Base-by-base conservation (phyloP, 1,139 yeast genomes). In the Diutina pseudorugosa region DNA sequence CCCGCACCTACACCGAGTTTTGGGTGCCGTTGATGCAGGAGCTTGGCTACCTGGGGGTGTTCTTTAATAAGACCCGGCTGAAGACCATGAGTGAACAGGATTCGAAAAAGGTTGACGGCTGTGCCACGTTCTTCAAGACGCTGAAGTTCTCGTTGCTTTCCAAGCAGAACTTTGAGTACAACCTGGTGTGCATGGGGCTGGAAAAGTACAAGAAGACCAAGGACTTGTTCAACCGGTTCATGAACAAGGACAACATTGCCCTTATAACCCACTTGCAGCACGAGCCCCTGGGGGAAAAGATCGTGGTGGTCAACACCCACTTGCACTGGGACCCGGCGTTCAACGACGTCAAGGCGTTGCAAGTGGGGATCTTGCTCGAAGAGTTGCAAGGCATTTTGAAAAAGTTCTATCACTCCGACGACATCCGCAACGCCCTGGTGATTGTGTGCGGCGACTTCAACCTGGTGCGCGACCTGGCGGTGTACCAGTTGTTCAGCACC, bases 251-350 rank as follows among this genome's bases (percentile, higher is more conserved):
- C 68, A 90, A 94, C 62, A 82, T 93, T 60, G 98, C 97, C 9
- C 73, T 88, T 55, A 79, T 89, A 52, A 73, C 86, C n/a, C 80
- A 83, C 55, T 77, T 94, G 59, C 91, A 87, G 62, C 94, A 87
- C 63, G 68, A 73, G 45, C 77, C 76, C 52, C 78, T 91, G 11
- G 91, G 91, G 11, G 88, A 85, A 64, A 77, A 79, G 57, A 70
- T 93, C 51, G 75, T 88, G 58, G 75, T 89, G 49, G 90, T 86
- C 3, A 93, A 91, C 61, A 91, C 98, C 0, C 99, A 94, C 75
- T 80, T 93, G 66, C 97, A 91, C 67, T 94, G 98, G 98, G 98
- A 93, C 70, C 98, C 98, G 9, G 90, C 89, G 51, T 88, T 83
- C 65, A 88, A 89, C 65, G 99, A 94, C 70, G 99, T 94, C 55